Percentiles rank a stretch among this genome's conserved stretches.
Conservation (phyloP, 2,329 filamentous ascomycete genomes). For the Myrmaecium sp. region DNA sequence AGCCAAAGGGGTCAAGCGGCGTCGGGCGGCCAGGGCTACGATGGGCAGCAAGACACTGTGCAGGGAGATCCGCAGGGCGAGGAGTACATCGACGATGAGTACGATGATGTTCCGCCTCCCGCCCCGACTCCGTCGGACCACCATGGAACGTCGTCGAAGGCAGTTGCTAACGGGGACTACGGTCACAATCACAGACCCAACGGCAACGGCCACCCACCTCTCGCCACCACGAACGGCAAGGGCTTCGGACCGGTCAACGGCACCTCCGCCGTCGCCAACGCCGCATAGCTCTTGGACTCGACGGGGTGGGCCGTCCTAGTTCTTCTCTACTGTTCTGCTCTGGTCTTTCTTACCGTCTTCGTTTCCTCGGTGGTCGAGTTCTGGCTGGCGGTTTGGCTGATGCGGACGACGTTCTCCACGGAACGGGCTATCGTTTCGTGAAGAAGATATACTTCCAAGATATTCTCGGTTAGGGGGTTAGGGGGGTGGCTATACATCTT, state of each 20-base stretch:
- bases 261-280: constrained; percentile 12
- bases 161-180: too few relatives aligned
- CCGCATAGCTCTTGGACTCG: constrained; percentile 18
- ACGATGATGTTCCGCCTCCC: constrained; percentile 13
- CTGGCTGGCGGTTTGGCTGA: too few relatives aligned
- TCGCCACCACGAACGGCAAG: too few relatives aligned
- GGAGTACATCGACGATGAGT: constrained; percentile 20
- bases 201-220: too few relatives aligned
- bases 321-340: constrained; percentile 15
- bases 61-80: constrained; percentile 17
- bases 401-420: too few relatives aligned
- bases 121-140: constrained; percentile 8
- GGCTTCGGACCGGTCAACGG: too few relatives aligned
- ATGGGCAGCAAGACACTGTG: constrained; percentile 15
- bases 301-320: constrained; percentile 23
- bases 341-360: constrained; percentile 12
- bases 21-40: constrained; percentile 14
- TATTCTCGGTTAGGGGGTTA: too few relatives aligned
- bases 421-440: too few relatives aligned
- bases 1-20: constrained; percentile 15
- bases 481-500: too few relatives aligned
- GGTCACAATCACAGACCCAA: too few relatives aligned
- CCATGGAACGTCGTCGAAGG: too few relatives aligned
- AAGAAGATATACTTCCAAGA: too few relatives aligned
- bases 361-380: constrained; percentile 11